phyloP scores from a whole-genome alignment of 2,329 filamentous ascomycete species.

The Claviceps sp. region DNA sequence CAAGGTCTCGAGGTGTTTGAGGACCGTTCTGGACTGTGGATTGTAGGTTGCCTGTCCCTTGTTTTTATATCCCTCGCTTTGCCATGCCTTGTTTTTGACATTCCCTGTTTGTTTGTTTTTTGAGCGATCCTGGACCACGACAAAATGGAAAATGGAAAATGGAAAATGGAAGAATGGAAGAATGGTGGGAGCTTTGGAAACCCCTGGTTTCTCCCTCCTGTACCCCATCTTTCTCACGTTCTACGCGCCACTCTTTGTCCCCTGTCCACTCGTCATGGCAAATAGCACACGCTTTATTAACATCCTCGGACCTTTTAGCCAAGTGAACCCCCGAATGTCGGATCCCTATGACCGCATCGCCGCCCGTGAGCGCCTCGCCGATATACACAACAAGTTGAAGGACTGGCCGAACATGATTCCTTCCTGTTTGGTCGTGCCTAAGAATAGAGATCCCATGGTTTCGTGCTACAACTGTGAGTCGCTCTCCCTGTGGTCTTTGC shows the following conservation, averaged over 20 bases:
- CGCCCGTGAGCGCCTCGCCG: conserved; percentile 12
- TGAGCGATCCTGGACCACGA: background rate
- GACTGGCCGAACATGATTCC: conserved; percentile 24
- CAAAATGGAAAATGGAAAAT: too few relatives aligned
- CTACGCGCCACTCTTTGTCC: too few relatives aligned
- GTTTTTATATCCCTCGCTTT: background rate
- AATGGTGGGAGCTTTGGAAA: background rate
- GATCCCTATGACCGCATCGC: conserved; percentile 8
- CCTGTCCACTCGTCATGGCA: background rate
- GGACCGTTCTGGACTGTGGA: conserved; percentile 20
- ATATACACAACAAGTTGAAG: conserved; percentile 16
- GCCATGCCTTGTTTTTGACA: background rate
- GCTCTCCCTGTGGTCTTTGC: background rate
- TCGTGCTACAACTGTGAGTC: conserved; percentile 14
- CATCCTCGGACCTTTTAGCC: conserved; percentile 9
- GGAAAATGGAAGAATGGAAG: too few relatives aligned
- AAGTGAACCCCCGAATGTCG: conserved; percentile 11
- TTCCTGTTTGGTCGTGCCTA: conserved; percentile 18
- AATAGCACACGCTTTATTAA: conserved; percentile 1
- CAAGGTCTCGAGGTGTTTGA: conserved; percentile 17
- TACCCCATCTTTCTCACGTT: too few relatives aligned
- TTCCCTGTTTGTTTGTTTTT: background rate
- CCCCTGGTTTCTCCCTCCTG: background rate
- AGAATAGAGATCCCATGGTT: conserved; percentile 3
- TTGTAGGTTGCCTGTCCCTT: conserved; percentile 14